Conservation (phyloP, 805 yeast genomes). For the Aciculoconidium aculeatum region DNA sequence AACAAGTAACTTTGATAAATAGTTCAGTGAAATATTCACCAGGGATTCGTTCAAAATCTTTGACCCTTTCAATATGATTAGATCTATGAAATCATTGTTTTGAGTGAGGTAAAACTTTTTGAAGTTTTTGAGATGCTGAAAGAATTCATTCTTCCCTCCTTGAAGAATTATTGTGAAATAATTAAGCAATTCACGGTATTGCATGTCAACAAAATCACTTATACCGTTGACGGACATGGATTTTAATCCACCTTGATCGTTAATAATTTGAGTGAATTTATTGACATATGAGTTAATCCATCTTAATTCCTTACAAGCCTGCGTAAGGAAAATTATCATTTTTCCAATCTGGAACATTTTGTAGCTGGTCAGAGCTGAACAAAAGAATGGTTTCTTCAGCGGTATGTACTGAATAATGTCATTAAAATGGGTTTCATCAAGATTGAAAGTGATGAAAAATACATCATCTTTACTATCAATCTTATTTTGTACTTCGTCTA, state of each 20-base stretch:
- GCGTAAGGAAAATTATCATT: slow-evolving; percentile 56
- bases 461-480: slow-evolving; percentile 38
- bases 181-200: slow-evolving; percentile 48
- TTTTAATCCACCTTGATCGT: slow-evolving; percentile 28
- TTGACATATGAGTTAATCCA: slow-evolving; percentile 50
- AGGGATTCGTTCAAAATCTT: slow-evolving; percentile 56
- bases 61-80: slow-evolving; percentile 51
- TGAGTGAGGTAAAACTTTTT: slow-evolving; percentile 65
- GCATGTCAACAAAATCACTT: slow-evolving; percentile 30
- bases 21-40: slow-evolving; percentile 54
- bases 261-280: slow-evolving; percentile 26
- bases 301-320: slow-evolving; percentile 58
- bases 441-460: slow-evolving; percentile 49
- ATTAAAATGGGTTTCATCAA: slow-evolving; percentile 22
- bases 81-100: slow-evolving; percentile 76
- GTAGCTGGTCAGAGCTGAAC: slow-evolving; percentile 29
- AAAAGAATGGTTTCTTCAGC: slow-evolving; percentile 44
- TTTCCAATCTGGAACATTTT: slow-evolving; percentile 67
- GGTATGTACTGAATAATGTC: slow-evolving; percentile 27
- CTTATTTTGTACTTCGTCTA: too few species aligned
- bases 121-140: slow-evolving; percentile 52
- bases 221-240: slow-evolving; percentile 29
- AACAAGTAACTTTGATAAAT: slow-evolving; percentile 56
- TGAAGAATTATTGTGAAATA: slow-evolving; percentile 47
- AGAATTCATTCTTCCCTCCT: slow-evolving; percentile 39